These are phyloP conservation scores for Porodaedalea pini DNA, from an alignment of 1,284 basidiomycete species.

Conservation along the genomic window DNA sequence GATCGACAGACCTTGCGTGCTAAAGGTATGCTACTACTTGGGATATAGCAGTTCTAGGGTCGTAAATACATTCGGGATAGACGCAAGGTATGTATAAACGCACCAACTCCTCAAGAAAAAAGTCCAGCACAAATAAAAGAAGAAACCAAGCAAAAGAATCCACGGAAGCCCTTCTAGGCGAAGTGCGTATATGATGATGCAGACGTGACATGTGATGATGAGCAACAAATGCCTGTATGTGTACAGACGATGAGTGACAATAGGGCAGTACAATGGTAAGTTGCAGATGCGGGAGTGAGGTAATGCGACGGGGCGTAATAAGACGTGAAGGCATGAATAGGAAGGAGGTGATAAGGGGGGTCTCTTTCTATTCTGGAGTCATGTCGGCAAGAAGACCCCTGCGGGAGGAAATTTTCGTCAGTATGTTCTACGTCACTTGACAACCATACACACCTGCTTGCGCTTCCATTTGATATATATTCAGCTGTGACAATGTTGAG, in stretches of 20 bases:
- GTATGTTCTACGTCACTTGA: not conserved
- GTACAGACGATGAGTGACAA: not conserved
- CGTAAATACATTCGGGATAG: no score
- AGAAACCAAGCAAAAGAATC: not conserved
- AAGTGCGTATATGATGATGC: not conserved
- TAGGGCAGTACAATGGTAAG: not conserved
- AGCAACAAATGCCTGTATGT: not conserved
- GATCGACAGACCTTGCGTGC: no score
- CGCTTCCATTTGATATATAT: conserved; percentile 49
- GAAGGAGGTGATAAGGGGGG: not conserved
- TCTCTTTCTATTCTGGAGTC: not conserved
- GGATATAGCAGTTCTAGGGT: no score
- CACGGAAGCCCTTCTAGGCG: not conserved
- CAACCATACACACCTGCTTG: conserved; percentile 47
- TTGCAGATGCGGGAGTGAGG: not conserved
- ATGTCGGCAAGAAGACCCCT: conserved; percentile 20
- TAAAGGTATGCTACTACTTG: no score
- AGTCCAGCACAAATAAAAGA: no score
- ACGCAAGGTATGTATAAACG: no score
- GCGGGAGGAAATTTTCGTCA: not conserved
- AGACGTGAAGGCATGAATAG: not conserved
- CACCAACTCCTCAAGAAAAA: no score
- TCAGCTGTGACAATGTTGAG: conserved; percentile 35
- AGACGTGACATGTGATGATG: not conserved
- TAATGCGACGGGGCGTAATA: not conserved